Evolutionary conservation across 768 basidiomycete genomes (phyloP), one percentile per base, ranked within the genome.

Genomic region (Termitomyces sp.): DNA sequence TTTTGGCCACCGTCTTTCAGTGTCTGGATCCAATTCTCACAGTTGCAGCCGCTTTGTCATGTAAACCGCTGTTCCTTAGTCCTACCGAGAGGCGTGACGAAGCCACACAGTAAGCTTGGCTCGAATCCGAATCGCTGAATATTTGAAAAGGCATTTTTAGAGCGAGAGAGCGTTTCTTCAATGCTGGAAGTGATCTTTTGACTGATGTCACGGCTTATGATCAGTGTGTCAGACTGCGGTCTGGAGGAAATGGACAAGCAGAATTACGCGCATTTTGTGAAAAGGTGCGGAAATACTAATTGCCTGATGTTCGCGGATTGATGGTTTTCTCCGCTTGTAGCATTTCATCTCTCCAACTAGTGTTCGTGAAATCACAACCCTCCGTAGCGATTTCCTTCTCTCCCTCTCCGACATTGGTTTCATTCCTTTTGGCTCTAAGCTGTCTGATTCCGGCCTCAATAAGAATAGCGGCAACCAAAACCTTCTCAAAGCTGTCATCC

Each of bases 61-160:
- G 89, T 4, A 98, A 96, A 68, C 89, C 95, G 0, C 73, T 98
- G 52, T 98, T 97, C 74, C 65, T 86, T 12, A 91, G 75, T 62
- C 92, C 94, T 0, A 79, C 90, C 72, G 94, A 96, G 34, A 89
- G 88, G 70, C 82, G 93, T 5, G 90, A 96, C 15, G 92, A 92
- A 66, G 88, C 91, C 1, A 81, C 79, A 31, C 79, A 78, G 92
- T 94, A 69, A 59, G 83, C 63, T 37, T 10, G 29, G 3, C 7
- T 58, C 11, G 17, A n/a, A 17, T 36, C 5, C 55, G 53, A 43
- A 40, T 36, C 34, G 29, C 61, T 5, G n/a, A 17, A 29, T 25
- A 37, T 38, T 15, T 56, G n/a, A 45, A 20, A 14, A 52, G 20
- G 29, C 20, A 40, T 61, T 36, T 57, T 38, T 69, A 96, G 92